phyloP scores from a whole-genome alignment of 768 basidiomycete genomes.

The Termitomyces sp. region DNA sequence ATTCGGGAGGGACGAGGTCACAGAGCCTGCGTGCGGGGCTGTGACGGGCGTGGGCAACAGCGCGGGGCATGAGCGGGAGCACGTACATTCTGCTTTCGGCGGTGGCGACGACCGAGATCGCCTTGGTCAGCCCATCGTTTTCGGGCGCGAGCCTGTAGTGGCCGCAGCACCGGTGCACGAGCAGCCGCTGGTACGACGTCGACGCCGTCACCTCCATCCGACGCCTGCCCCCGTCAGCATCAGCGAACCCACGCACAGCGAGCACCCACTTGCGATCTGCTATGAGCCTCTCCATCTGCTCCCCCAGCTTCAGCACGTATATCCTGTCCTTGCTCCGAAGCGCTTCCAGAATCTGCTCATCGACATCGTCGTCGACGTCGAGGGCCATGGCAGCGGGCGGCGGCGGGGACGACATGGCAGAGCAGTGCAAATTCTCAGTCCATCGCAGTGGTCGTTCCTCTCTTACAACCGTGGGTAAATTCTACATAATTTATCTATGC shows the following conservation, averaged over 20 bases:
- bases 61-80: slow-evolving; percentile 10
- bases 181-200: slow-evolving; percentile 79
- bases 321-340: slow-evolving; percentile 84
- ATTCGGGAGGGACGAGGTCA: slow-evolving; percentile 76
- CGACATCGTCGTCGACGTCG: slow-evolving; percentile 41
- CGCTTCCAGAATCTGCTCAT: slow-evolving; percentile 80
- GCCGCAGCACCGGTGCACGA: slow-evolving; percentile 80
- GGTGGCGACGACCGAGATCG: slow-evolving; percentile 50
- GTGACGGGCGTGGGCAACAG: too few relatives aligned
- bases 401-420: neutral
- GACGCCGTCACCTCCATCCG: slow-evolving; percentile 64
- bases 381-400: slow-evolving; percentile 16
- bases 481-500: slow-evolving; percentile 15
- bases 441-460: too few relatives aligned
- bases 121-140: slow-evolving; percentile 57
- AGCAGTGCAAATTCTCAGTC: too few relatives aligned
- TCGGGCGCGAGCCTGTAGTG: slow-evolving; percentile 77
- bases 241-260: neutral
- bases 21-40: slow-evolving; percentile 68
- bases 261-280: slow-evolving; percentile 61
- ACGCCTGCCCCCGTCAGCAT: slow-evolving; percentile 28
- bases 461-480: slow-evolving; percentile 34
- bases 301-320: slow-evolving; percentile 85
- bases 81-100: slow-evolving; percentile 73
- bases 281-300: slow-evolving; percentile 78